Base-by-base conservation (phyloP, 805 yeast species). In the Yamadazyma akitaensis region DNA sequence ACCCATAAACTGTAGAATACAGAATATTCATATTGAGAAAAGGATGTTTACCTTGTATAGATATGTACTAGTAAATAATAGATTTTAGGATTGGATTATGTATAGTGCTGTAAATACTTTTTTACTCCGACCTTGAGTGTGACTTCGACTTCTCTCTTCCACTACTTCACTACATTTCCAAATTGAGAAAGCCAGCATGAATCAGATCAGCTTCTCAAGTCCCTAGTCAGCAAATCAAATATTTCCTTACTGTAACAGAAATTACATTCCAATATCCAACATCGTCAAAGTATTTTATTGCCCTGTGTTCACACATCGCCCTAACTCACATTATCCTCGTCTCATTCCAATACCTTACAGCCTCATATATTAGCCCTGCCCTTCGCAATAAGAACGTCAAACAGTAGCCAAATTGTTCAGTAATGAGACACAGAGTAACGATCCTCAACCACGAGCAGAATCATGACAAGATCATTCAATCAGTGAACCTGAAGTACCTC, bases 391-490 rank as follows among this genome's bases (percentile, higher is more conserved):
- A 11, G 26, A 37, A 13, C 21, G 14, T 25, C 41, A 7, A 28
- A 11, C 32, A 28, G 32, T 13, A 31, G 25, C 36, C 31, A 11
- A 30, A 10, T 24, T 13, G 9, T n/a, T 37, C 39, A 37, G 34
- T 32, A 21, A 49, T 57, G 38, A 63, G 60, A 52, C 71, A 67
- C 38, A 54, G 73, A 51, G 56, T 61, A 13, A 65, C 73, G 17
- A 46, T 67, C 26, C 53, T 58, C 48, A 67, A 66, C 48, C 66
- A 64, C 12, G 51, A 48, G 5, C 30, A 45, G 2, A 50, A 52
- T 21, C 59, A 64, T 42, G 68, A 65, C 40, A 54, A 51, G 17
- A 41, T 67, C 16, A 56, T 68, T 10, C 37, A 51, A 12, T 32
- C 42, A 5, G 48, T 59, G 9, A 50, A 51, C 40, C 25, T 44